Percentiles rank a stretch among this genome's conserved stretches.
Evolutionary conservation across 2,329 filamentous ascomycete genomes (phyloP).

Genomic region (Zymoseptoria pseudotritici): DNA sequence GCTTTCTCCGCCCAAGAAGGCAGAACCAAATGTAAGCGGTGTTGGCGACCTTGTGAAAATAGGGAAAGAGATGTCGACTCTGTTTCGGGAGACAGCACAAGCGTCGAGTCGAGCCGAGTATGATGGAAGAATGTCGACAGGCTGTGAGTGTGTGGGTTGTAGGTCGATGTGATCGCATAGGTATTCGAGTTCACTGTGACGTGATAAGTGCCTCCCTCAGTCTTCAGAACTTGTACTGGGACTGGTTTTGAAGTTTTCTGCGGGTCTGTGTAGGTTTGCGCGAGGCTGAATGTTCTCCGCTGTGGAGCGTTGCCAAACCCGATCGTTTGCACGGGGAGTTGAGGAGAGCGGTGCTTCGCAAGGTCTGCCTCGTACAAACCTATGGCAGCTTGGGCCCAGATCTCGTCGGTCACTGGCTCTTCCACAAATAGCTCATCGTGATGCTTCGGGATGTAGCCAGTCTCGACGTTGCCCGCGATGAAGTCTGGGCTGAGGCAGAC

Average conservation of each 20-base stretch:
- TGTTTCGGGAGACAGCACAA: conserved; percentile 57
- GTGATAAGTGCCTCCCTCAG: conserved; percentile 43
- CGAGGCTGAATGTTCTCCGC: conserved; percentile 54
- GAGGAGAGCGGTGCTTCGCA: conserved; percentile 34
- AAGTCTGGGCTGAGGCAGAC: conserved; percentile 78
- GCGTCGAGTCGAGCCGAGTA: conserved; percentile 69
- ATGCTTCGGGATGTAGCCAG: conserved; percentile 91
- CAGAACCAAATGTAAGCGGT: conserved; percentile 47
- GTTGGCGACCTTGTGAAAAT: conserved; percentile 62
- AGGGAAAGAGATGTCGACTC: conserved; percentile 50
- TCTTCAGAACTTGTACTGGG: conserved; percentile 45
- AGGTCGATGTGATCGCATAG: conserved; percentile 38
- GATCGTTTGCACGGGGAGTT: conserved; percentile 31
- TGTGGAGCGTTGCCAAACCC: conserved; percentile 55
- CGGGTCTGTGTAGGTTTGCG: conserved; percentile 40
- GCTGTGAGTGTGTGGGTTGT: conserved; percentile 39
- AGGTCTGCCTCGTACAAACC: conserved; percentile 49
- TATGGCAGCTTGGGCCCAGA: conserved; percentile 80
- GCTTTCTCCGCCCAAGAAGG: conserved; percentile 84
- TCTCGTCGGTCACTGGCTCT: conserved; percentile 55
- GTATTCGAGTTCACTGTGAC: conserved; percentile 36
- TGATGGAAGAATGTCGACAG: conserved; percentile 74
- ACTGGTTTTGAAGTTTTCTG: conserved; percentile 30
- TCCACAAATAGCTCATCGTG: conserved; percentile 67
- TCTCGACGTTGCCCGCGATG: conserved; percentile 81